These are phyloP conservation scores for Triticum monococcum DNA, from an alignment of 176 grass and related monocot genomes.

Conservation along the genomic window DNA sequence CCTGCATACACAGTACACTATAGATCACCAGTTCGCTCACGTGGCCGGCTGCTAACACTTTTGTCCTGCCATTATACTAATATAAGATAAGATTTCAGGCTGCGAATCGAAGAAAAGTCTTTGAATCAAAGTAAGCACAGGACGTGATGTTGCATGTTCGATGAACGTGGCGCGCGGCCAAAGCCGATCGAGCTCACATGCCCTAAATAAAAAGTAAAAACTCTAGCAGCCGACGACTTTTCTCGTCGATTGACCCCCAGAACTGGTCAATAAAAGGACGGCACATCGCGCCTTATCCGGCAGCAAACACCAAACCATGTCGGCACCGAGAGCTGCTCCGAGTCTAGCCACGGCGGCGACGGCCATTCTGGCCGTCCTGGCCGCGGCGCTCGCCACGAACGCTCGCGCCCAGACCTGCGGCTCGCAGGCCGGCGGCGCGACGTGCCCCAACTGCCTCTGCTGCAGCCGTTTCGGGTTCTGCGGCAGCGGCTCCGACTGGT, in stretches of 20 bases:
- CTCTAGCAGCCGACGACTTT: neutral
- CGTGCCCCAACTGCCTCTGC: slow-evolving; percentile 36
- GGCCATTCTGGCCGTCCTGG: neutral
- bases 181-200: neutral
- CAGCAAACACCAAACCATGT: neutral
- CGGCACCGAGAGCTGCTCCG: neutral
- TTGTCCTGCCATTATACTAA: neutral
- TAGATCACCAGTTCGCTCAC: neutral
- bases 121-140: neutral
- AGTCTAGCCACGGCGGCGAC: neutral
- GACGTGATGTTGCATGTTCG: no score
- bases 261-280: neutral
- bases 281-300: neutral
- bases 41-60: neutral
- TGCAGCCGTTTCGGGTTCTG: slow-evolving; percentile 46
- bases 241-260: neutral
- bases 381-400: neutral
- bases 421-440: slow-evolving; percentile 11
- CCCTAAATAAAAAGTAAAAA: no score
- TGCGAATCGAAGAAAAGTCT: neutral
- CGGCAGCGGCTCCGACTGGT: neutral
- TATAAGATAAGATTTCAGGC: neutral
- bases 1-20: no score
- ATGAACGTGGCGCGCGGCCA: no score
- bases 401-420: slow-evolving; percentile 29